phyloP scores from a whole-genome alignment of 768 basidiomycete species.

The Boletus huronensis region DNA sequence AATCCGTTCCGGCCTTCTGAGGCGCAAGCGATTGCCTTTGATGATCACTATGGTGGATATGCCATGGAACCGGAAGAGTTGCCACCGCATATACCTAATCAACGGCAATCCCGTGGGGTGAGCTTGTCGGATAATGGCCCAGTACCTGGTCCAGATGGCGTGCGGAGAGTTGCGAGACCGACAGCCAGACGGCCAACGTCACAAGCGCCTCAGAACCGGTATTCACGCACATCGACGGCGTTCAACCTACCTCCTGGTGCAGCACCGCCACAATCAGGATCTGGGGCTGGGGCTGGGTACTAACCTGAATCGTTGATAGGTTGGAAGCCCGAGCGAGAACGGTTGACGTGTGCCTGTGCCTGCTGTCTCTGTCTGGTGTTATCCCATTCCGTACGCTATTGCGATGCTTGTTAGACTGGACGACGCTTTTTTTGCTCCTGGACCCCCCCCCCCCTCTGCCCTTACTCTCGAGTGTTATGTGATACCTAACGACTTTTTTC shows the following conservation, averaged over 20 bases:
- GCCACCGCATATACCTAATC: conserved; percentile 10
- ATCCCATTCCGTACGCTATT: conserved; percentile 1
- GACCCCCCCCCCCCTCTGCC: neutral
- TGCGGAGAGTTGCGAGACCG: conserved; percentile 72
- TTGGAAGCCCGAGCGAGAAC: conserved; percentile 8
- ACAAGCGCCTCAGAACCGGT: conserved; percentile 63
- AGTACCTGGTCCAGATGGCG: conserved; percentile 73
- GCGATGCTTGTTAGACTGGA: conserved; percentile 12
- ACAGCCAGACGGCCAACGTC: conserved; percentile 53
- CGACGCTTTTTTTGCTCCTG: neutral
- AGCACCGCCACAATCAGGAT: conserved; percentile 52
- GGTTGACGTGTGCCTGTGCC: neutral
- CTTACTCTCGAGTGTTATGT: conserved; percentile 2
- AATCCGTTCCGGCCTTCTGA: conserved; percentile 58
- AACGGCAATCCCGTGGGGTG: conserved; percentile 53
- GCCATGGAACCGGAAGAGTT: conserved; percentile 38
- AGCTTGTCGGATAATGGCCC: conserved; percentile 81
- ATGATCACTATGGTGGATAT: conserved; percentile 33
- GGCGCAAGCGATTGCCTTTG: conserved; percentile 39
- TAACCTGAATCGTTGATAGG: neutral
- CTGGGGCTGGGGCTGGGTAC: conserved; percentile 14
- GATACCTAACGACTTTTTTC: conserved; percentile 8
- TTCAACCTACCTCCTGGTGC: conserved; percentile 71
- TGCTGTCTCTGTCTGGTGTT: neutral
- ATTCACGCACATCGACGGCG: conserved; percentile 57